phyloP scores from a whole-genome alignment of 169 alveolate species.

The Perkinsus marinus region DNA sequence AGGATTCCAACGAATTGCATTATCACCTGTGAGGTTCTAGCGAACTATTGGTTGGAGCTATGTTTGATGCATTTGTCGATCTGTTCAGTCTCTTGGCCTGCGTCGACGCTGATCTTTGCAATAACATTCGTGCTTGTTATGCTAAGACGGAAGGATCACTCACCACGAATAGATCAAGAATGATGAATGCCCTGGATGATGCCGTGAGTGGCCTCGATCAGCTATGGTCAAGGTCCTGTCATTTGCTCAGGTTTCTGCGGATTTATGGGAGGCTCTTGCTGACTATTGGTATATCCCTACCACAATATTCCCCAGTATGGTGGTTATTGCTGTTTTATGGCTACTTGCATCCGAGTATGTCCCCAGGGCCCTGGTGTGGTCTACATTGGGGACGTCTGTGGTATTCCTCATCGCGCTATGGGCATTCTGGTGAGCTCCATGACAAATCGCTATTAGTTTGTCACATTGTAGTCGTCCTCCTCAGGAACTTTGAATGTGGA shows the following conservation, averaged over 20 bases:
- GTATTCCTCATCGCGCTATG: background rate
- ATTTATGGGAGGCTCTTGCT: background rate
- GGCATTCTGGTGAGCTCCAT: background rate
- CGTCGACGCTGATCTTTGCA: background rate
- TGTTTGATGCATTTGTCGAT: background rate
- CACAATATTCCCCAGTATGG: background rate
- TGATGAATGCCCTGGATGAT: background rate
- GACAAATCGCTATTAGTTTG: background rate
- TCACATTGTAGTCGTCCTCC: background rate
- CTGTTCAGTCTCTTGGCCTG: background rate
- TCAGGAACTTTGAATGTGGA: background rate
- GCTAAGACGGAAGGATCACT: background rate
- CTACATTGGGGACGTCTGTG: background rate
- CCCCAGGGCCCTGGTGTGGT: background rate
- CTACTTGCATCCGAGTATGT: background rate
- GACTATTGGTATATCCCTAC: background rate
- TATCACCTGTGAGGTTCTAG: background rate
- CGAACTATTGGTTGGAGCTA: background rate
- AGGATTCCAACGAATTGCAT: background rate
- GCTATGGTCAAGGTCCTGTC: background rate
- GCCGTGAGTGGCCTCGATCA: background rate
- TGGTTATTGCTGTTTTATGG: background rate
- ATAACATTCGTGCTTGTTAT: background rate
- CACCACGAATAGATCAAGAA: background rate
- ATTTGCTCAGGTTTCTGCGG: background rate